These are phyloP conservation scores for Colletotrichum cereale DNA, from an alignment of 2,329 filamentous ascomycete species.

Conservation along the genomic window DNA sequence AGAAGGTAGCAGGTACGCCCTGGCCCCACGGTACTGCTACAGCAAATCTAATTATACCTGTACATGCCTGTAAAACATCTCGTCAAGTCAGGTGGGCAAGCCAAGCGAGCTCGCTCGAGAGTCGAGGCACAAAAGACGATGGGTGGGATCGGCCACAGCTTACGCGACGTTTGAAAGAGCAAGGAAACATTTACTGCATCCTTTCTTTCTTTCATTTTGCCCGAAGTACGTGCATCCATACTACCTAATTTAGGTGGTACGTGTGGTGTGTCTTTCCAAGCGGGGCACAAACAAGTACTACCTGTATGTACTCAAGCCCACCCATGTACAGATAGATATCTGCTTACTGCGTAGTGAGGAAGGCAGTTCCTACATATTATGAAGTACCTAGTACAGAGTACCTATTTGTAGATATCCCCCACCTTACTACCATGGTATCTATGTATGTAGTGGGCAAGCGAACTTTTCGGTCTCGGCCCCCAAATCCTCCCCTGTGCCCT, in stretches of 20 bases:
- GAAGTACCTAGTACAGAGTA: too few relatives aligned
- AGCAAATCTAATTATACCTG: not conserved
- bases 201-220: not conserved
- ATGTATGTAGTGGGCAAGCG: too few relatives aligned
- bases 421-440: too few relatives aligned
- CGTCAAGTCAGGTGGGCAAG: slow-evolving; percentile 7
- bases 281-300: too few relatives aligned
- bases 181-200: not conserved
- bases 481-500: too few relatives aligned
- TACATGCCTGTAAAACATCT: slow-evolving; percentile 9
- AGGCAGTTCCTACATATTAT: too few relatives aligned
- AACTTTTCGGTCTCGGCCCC: not conserved
- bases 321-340: too few relatives aligned
- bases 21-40: slow-evolving; percentile 2
- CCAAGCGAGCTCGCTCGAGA: not conserved
- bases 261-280: too few relatives aligned
- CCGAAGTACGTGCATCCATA: not conserved
- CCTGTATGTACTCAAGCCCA: not conserved
- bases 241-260: too few relatives aligned
- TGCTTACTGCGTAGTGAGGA: too few relatives aligned
- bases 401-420: too few relatives aligned
- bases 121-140: not conserved
- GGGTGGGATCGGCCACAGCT: not conserved
- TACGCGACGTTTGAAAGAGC: not conserved
- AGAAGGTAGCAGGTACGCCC: slow-evolving; percentile 4